Evolutionary conservation across 2,329 filamentous ascomycete genomes (phyloP), one percentile per base, ranked within the genome.

Genomic region (Elsinoe fawcettii): DNA sequence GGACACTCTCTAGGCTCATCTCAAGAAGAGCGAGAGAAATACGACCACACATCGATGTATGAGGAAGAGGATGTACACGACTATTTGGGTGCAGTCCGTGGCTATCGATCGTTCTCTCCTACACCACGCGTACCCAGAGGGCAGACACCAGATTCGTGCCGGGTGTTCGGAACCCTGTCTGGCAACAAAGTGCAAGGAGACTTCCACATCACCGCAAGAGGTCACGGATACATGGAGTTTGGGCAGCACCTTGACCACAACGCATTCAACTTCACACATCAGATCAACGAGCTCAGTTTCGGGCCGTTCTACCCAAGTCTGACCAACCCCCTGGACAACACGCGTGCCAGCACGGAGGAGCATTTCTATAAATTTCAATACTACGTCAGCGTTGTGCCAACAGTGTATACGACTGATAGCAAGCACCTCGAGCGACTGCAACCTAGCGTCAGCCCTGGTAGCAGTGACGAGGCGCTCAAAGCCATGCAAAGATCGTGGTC

Each of bases 361-460:
- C 80, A 95, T 77, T 97, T 96, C 77, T 86, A 92, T 81, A 95
- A 93, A 74, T 97, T 90, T 77, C 93, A 99, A 74, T 99, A 99
- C 80, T 97, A 93, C 76, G 80, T 97, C 68, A 95, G 88, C 37
- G 81, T 99, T 36, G 93, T 99, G 2, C 93, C 93, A 1, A 99
- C 93, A 4, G 82, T 95, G 66, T 99, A 97, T 78, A 90, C 77
- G 47, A 75, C 75, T 63, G 69, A 73, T 58, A 63, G 72, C 5
- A 64, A 66, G 5, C 65, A 70, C 30, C 83, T 70, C 79, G 86
- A 59, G 78, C 49, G 61, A 61, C 20, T 68, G 56, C 61, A 63
- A 51, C 64, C 68, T 56, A 67, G 66, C 11, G 69, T 77, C 12
- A 76, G 78, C 54, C 72, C 73, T 36, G 70, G 65, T 36, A 69